A percentile compares a stretch with the other conserved stretches of the same genome.
Evolutionary conservation across 2,329 filamentous ascomycete genomes (phyloP).

Genomic region (Aureobasidium uvarum): DNA sequence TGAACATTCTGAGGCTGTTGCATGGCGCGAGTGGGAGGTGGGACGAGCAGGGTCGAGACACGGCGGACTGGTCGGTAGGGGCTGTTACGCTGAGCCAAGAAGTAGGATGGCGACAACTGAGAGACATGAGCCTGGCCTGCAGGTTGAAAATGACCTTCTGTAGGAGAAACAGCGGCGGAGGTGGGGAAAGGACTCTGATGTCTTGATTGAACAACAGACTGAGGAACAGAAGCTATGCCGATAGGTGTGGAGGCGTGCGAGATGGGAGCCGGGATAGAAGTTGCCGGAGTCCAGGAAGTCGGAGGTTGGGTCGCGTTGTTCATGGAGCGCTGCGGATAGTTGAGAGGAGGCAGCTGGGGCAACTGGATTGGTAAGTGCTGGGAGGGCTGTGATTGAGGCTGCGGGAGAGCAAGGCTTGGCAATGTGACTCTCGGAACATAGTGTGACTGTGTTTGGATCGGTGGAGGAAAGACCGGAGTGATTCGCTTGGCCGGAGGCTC

Average conservation of each 20-base stretch:
- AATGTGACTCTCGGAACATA: conserved; percentile 52
- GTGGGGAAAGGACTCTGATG: conserved; percentile 54
- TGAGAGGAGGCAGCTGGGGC: conserved; percentile 61
- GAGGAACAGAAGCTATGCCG: conserved; percentile 28
- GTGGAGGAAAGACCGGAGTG: conserved; percentile 26
- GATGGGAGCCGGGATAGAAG: conserved; percentile 33
- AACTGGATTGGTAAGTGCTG: conserved; percentile 39
- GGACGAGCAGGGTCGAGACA: conserved; percentile 87
- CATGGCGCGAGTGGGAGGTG: conserved; percentile 75
- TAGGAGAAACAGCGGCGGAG: conserved; percentile 64
- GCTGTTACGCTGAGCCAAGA: conserved; percentile 82
- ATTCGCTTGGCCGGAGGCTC: conserved; percentile 58
- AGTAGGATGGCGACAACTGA: conserved; percentile 81
- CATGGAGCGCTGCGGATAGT: conserved; percentile 63
- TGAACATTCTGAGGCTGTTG: conserved; percentile 53
- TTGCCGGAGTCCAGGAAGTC: conserved; percentile 51
- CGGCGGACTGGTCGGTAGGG: conserved; percentile 89
- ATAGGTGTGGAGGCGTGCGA: conserved; percentile 29
- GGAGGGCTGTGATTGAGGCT: conserved; percentile 44
- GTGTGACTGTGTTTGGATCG: background rate
- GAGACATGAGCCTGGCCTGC: conserved; percentile 39
- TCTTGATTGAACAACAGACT: conserved; percentile 41
- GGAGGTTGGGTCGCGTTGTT: conserved; percentile 66
- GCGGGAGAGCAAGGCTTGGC: conserved; percentile 68
- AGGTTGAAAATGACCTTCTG: conserved; percentile 57